Conservation (phyloP, 371 early-diverging fungal genomes). For the Circinella minor region DNA sequence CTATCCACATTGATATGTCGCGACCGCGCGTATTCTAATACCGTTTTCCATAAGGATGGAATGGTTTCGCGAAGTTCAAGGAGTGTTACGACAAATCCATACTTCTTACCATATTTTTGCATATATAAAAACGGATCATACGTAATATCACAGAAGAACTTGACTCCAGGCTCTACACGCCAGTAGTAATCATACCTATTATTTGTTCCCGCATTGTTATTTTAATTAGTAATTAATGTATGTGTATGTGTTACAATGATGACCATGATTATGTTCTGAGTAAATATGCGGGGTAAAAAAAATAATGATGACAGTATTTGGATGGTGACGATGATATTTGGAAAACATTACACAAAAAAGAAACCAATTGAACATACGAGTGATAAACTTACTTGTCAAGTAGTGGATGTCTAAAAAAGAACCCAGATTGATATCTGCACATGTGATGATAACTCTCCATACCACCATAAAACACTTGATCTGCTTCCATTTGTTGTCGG, state of each 20-base stretch:
- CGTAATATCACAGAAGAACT: conserved; percentile 80
- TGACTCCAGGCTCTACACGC: conserved; percentile 89
- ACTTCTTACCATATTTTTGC: conserved; percentile 74
- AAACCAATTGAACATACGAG: too few relatives aligned
- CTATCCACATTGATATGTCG: conserved; percentile 45
- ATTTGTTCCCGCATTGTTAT: neutral
- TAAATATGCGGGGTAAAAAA: neutral
- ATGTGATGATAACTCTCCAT: conserved; percentile 63
- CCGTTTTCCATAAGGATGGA: conserved; percentile 75
- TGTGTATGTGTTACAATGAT: too few relatives aligned
- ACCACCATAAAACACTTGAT: conserved; percentile 42
- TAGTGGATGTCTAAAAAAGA: conserved; percentile 85
- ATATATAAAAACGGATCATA: conserved; percentile 87
- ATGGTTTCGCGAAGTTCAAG: conserved; percentile 76
- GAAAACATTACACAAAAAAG: too few relatives aligned
- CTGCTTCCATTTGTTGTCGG: conserved; percentile 51
- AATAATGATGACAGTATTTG: too few relatives aligned
- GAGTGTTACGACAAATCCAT: conserved; percentile 79
- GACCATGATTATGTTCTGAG: too few relatives aligned
- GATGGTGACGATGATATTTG: too few relatives aligned
- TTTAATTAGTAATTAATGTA: neutral
- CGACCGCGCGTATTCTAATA: conserved; percentile 54
- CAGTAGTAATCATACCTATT: conserved; percentile 86
- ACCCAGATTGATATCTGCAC: conserved; percentile 88
- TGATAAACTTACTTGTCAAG: conserved; percentile 63